These are phyloP conservation scores for Suillus ampliporus DNA, from an alignment of 768 basidiomycete species.

Conservation along the genomic window DNA sequence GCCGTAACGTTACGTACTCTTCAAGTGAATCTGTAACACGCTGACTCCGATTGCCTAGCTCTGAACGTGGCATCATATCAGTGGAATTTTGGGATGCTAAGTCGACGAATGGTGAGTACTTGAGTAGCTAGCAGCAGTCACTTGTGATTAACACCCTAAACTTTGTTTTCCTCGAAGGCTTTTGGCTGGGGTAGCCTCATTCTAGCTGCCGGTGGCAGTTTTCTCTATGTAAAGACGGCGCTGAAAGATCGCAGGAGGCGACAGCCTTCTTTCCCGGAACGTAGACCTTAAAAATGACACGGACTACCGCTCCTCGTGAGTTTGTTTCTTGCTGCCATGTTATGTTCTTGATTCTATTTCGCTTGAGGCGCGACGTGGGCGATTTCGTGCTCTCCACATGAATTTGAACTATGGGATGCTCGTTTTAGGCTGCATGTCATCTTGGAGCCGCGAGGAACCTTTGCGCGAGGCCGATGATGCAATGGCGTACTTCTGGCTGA, in stretches of 20 bases:
- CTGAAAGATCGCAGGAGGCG: conserved; percentile 32
- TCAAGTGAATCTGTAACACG: no score
- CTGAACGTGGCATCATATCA: not conserved
- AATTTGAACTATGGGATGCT: not conserved
- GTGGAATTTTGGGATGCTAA: conserved; percentile 6
- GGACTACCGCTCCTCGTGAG: conserved; percentile 15
- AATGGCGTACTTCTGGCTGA: not conserved
- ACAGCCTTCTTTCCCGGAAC: not conserved
- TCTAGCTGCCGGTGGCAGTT: conserved; percentile 34
- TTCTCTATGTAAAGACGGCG: conserved; percentile 37
- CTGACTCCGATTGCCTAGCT: no score
- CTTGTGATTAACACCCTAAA: not conserved
- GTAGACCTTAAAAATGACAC: conserved; percentile 18
- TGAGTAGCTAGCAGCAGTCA: not conserved
- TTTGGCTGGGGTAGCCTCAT: conserved; percentile 34
- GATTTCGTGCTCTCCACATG: not conserved
- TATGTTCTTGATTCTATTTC: conserved; percentile 14
- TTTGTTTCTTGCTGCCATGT: conserved; percentile 1
- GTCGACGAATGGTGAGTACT: conserved; percentile 7
- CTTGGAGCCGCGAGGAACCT: not conserved
- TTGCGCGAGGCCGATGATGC: conserved; percentile 1
- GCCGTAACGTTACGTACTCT: no score
- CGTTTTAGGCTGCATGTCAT: not conserved
- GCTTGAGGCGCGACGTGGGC: not conserved
- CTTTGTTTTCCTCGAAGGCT: conserved; percentile 17